These are phyloP conservation scores for Nemophila menziesii DNA, from an alignment of 257 asterid genomes.

Conservation along the genomic window DNA sequence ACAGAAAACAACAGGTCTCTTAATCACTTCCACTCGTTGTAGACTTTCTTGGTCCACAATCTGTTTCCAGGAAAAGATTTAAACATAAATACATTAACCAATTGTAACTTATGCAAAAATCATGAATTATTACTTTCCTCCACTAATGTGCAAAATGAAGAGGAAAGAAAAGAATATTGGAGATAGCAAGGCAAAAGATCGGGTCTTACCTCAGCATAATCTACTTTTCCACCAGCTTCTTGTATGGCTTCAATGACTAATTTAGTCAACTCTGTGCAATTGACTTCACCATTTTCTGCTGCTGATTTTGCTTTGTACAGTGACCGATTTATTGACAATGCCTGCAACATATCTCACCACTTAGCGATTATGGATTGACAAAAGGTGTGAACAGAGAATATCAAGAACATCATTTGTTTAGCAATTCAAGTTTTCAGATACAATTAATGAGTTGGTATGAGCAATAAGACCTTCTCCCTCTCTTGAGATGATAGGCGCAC, in stretches of 20 bases:
- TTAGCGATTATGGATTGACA: not conserved
- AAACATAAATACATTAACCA: too few species aligned
- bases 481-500: constrained; percentile 60
- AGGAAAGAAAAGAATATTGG: not conserved
- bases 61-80: constrained; percentile 25
- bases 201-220: constrained; percentile 73
- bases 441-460: not conserved
- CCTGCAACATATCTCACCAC: constrained; percentile 35
- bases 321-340: constrained; percentile 57
- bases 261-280: constrained; percentile 47
- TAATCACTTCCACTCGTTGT: constrained; percentile 44
- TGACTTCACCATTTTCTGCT: constrained; percentile 42
- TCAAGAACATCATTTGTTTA: not conserved
- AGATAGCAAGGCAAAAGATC: not conserved
- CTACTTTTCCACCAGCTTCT: constrained; percentile 73
- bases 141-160: not conserved
- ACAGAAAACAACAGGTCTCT: constrained; percentile 56
- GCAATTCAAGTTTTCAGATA: not conserved
- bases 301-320: constrained; percentile 42
- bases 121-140: not conserved
- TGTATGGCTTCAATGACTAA: constrained; percentile 27
- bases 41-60: constrained; percentile 69
- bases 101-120: not conserved
- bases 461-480: constrained; percentile 50
- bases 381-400: not conserved